Evolutionary conservation across 768 basidiomycete species (phyloP), one percentile per base, ranked within the genome.

Genomic region (Xerocomellus intermedius): DNA sequence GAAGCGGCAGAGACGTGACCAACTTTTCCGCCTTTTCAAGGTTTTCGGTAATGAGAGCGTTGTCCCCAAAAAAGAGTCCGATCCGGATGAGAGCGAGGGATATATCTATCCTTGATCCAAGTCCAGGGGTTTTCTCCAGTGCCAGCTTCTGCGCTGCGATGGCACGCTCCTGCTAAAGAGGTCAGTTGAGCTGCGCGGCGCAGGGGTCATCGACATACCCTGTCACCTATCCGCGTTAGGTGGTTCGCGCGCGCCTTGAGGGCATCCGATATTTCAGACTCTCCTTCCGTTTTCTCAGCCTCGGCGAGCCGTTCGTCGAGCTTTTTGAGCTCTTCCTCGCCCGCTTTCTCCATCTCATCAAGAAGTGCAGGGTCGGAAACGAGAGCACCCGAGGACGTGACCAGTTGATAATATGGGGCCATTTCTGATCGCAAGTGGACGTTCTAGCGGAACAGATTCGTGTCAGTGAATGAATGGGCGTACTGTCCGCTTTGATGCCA

Each of bases 71-170:
- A 80, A 98, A 98, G 70, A 98, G 80, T 0, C 91, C 94, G 51
- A 98, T 86, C 32, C 95, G 81, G 55, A 92, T 86, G 54, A 95
- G 85, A 2, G 92, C 86, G 33, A 99, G 82, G 0, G 89, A 86
- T 56, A 97, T 87, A 70, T 98, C 96, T 69, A 98, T 99, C 57
- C 92, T 79, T 10, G 92, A 89, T 10, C 96, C 96, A 7, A 97
- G 77, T 1, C 94, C 95, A 3, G 95, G 89, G 0, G 91, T 95
- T 74, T 97, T 97, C 73, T 89, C 86, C 16, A 97, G 73, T 0
- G 96, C 95, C 2, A 87, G 77, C 53, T 86, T 85, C 65, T 94
- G 86, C 0, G 95, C 94, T 42, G 81, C 82, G 16, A 94, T 68
- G 1, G 94, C 85, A n/a, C 78, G 76, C 41, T 94, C 92, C 92